Conservation (phyloP, 192 early-diverging fungal genomes). For the Spizellomyces sp. region DNA sequence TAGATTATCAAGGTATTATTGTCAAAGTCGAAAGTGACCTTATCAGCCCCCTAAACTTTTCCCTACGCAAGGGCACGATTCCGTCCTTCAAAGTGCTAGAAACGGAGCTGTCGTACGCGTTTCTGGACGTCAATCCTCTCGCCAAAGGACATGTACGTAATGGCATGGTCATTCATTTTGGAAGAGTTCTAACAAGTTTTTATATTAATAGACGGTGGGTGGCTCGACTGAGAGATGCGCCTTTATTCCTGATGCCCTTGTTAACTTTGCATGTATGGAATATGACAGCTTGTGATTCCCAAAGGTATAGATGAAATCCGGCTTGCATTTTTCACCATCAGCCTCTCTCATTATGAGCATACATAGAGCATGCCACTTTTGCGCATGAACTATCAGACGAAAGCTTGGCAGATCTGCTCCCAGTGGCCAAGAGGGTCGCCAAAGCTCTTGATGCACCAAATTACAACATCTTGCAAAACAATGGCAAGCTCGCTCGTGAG, state of each 20-base stretch:
- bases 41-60: background rate
- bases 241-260: too few relatives aligned
- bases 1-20: constrained; percentile 27
- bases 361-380: constrained; percentile 81
- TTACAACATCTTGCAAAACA: constrained; percentile 95
- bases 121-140: constrained; percentile 81
- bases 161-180: background rate
- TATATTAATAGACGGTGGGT: too few relatives aligned
- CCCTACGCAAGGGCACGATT: constrained; percentile 67
- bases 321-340: background rate
- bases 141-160: constrained; percentile 72
- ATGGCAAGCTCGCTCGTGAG: constrained; percentile 73
- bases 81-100: constrained; percentile 83
- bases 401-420: constrained; percentile 78
- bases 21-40: background rate
- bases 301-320: constrained; percentile 50
- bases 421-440: constrained; percentile 88
- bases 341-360: background rate
- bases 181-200: too few relatives aligned
- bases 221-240: too few relatives aligned
- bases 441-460: constrained; percentile 68
- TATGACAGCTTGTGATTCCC: constrained; percentile 65
- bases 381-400: constrained; percentile 89
- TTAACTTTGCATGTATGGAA: too few relatives aligned
- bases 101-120: constrained; percentile 76